phyloP scores from a whole-genome alignment of 352 stramenopile genomes.

The Phytophthora melonis region DNA sequence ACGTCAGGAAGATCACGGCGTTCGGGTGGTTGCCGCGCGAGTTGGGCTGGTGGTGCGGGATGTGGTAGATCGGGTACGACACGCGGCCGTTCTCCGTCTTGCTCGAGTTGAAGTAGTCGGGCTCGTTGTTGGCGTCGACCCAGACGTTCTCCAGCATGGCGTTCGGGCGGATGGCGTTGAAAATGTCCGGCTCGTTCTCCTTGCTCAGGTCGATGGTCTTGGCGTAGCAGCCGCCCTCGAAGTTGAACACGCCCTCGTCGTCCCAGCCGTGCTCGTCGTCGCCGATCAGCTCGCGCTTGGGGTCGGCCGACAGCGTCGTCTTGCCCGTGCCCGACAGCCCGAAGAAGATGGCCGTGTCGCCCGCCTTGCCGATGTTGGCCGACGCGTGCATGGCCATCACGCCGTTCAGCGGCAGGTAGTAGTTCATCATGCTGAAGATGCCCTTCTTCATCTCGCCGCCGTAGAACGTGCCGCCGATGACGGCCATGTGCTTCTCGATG shows the following conservation, averaged over 20 bases:
- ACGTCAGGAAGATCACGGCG: slow-evolving; percentile 98
- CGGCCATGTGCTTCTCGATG: slow-evolving; percentile 95
- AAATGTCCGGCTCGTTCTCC: slow-evolving; percentile 98
- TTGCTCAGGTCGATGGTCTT: slow-evolving; percentile 98
- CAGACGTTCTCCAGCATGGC: slow-evolving; percentile 98
- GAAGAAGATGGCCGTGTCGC: slow-evolving; percentile 98
- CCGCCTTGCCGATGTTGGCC: slow-evolving; percentile 96
- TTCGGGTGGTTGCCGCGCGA: slow-evolving; percentile 94
- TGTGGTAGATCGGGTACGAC: slow-evolving; percentile 99
- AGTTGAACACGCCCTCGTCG: slow-evolving; percentile 99
- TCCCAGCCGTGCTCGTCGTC: slow-evolving; percentile 98
- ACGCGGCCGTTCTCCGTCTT: slow-evolving; percentile 99
- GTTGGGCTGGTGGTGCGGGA: slow-evolving; percentile 93
- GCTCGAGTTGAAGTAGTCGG: slow-evolving; percentile 96
- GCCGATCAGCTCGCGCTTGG: slow-evolving; percentile 81
- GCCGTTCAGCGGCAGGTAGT: slow-evolving; percentile 95
- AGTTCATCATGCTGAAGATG: slow-evolving; percentile 99
- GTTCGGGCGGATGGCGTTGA: slow-evolving; percentile 96
- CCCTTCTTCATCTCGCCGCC: slow-evolving; percentile 99
- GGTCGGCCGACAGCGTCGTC: slow-evolving; percentile 93
- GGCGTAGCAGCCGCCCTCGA: slow-evolving; percentile 99
- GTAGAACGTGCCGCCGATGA: slow-evolving; percentile 98
- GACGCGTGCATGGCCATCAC: slow-evolving; percentile 99
- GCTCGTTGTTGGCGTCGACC: slow-evolving; percentile 79
- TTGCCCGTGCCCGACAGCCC: slow-evolving; percentile 94